Base-by-base conservation (phyloP, 768 basidiomycete species). In the Vararia minispora region DNA sequence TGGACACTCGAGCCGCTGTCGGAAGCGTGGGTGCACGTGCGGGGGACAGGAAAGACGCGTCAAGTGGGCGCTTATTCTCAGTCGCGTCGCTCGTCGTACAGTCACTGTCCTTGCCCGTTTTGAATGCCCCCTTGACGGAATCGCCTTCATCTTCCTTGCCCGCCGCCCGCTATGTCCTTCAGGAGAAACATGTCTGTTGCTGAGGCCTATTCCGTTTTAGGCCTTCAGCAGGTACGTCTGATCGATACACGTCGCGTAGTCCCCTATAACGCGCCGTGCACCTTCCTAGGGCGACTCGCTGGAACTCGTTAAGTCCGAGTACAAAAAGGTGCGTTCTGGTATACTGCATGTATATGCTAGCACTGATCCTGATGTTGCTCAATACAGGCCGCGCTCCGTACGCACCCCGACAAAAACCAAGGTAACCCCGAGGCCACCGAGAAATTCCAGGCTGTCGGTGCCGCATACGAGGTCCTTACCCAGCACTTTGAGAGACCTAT, bases 351-450 rank as follows among this genome's bases (percentile, higher is more conserved):
- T 10, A 12, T 20, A 20, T 5, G 18, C 21, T 26, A 6, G 41
- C 31, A 27, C 30, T 38, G 17, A 22, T 24, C 33, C 21, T 33
- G 13, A 11, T 35, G 11, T 17, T 30, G 20, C 31, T 21, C 14
- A 25, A 8, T 29, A 14, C 39, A 80, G 74, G 61, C 76, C 37
- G 80, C 80, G 4, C 60, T 83, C 17, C 66, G 66, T 14, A 79
- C 74, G 0, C 84, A 86, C 58, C 82, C 84, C 6, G 83, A 84
- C 60, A 85, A 84, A 60, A 84, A 84, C 42, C 74, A 67, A 0
- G 68, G 68, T 28, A 72, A 84, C 46, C 67, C 66, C 28, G 62
- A 67, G 46, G 82, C 80, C 32, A 84, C 82, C 27, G 65, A 63
- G 3, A 64, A 77, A 52, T 86, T 87, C 50, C 82, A 86, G 57